These are phyloP conservation scores for Mortierella sp. DNA, from an alignment of 371 early-diverging fungal species.

Conservation along the genomic window DNA sequence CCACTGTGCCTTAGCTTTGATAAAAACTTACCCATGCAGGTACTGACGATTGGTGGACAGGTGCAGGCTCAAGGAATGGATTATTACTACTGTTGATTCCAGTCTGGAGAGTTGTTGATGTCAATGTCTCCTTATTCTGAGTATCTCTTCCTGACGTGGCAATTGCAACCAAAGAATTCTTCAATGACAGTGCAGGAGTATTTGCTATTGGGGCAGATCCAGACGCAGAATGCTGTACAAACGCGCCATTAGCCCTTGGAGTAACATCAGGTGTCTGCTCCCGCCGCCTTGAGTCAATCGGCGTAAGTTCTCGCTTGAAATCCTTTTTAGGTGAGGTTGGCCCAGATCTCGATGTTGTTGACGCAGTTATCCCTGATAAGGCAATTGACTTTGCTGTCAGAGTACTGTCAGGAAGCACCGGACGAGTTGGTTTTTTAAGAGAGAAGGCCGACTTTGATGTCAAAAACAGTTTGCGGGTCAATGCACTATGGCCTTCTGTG, in stretches of 20 bases:
- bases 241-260: not conserved
- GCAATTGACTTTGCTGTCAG: constrained; percentile 21
- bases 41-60: not conserved
- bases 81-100: not conserved
- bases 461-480: constrained; percentile 18
- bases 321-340: constrained; percentile 23
- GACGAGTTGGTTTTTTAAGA: constrained; percentile 26
- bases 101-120: not conserved
- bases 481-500: constrained; percentile 8
- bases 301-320: constrained; percentile 5
- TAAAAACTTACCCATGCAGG: constrained; percentile 12
- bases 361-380: constrained; percentile 2
- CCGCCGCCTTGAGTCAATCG: constrained; percentile 1
- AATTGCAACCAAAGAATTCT: not conserved
- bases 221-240: not conserved
- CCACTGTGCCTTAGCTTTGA: not conserved
- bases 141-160: not conserved
- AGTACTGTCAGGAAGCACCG: constrained; percentile 31
- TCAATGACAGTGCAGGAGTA: not conserved
- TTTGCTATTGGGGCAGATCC: not conserved
- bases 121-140: not conserved
- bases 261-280: constrained; percentile 14
- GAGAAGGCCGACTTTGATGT: constrained; percentile 15
- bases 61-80: constrained; percentile 17
- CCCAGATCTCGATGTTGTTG: not conserved